Evolutionary conservation across 345 rosid genomes (phyloP), one percentile per base, ranked within the genome.

Genomic region (Aurinia saxatilis): DNA sequence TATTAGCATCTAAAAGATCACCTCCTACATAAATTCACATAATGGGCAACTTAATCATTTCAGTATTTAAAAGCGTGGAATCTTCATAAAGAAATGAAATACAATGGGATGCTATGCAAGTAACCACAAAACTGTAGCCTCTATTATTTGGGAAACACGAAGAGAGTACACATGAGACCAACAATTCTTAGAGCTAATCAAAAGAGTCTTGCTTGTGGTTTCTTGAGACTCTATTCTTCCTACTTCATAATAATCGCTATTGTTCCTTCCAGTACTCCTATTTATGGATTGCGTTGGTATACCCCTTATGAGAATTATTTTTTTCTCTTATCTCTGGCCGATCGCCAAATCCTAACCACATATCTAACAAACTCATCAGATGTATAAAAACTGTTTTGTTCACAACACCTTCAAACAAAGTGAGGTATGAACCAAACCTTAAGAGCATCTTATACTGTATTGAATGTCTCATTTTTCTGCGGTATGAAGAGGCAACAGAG

Each of bases 201-300:
- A 54, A 39, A 57, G 51, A 13, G 66, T 17, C 8, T 47, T 81
- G 90, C 99, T 95, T 82, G 68, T 68, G 66, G 54, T 37, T 33
- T 56, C 34, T 14, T 11, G 29, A 47, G 66, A 42, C 50, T 64
- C 66, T 33, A n/a, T 45, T 41, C 59, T 44, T 23, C 29, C 75
- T 69, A 39, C 60, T 66, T 63, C 77, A 62, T 75, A 70, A 57
- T 39, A n/a, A 41, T 48, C 62, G 64, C n/a, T 67, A 58, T 69
- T 77, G 60, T 67, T 79, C 61, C 70, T 73, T 60, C 50, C 74
- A 50, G 63, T 68, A 44, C 68, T 72, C 74, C 68, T 73, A 36
- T 63, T 66, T 41, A 44, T 65, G 4, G 77, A 67, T 73, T 76
- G 40, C 8, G 66, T 30, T 68, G 73, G 17, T 68, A 68, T 61